These are phyloP conservation scores for Phalaenopsis hybrid DNA, from an alignment of 116 monocot genomes.

Conservation along the genomic window DNA sequence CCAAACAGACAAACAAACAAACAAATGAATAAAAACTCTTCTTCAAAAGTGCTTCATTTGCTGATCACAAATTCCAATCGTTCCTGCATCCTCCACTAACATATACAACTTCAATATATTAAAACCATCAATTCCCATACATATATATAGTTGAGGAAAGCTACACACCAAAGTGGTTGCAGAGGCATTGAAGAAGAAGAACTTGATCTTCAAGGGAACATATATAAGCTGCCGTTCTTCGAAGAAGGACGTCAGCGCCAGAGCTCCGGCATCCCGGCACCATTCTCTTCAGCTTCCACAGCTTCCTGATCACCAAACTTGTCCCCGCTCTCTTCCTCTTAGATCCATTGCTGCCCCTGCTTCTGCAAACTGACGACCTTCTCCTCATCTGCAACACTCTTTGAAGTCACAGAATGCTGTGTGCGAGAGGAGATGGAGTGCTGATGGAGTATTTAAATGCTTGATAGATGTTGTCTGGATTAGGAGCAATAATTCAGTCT, in stretches of 20 bases:
- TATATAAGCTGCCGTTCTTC: background rate
- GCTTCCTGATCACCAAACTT: background rate
- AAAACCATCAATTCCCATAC: background rate
- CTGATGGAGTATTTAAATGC: background rate
- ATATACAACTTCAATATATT: background rate
- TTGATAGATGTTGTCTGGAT: background rate
- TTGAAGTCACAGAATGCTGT: background rate
- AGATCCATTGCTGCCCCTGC: background rate
- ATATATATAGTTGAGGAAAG: background rate
- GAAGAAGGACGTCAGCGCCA: background rate
- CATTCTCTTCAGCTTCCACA: background rate
- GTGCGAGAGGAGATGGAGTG: background rate
- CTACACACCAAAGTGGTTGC: background rate
- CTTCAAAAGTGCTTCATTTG: background rate
- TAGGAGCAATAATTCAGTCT: background rate
- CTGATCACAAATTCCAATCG: background rate
- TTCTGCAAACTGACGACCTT: background rate
- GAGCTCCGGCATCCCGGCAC: conserved; percentile 2
- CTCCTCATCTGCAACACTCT: background rate
- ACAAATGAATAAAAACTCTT: no score
- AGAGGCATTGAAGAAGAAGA: background rate
- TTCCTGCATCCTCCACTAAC: background rate
- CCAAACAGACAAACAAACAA: no score
- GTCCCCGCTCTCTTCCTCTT: background rate
- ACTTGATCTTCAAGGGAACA: background rate